Evolutionary conservation across 805 yeast genomes (phyloP).

Genomic region (Clavispora vitiphila): DNA sequence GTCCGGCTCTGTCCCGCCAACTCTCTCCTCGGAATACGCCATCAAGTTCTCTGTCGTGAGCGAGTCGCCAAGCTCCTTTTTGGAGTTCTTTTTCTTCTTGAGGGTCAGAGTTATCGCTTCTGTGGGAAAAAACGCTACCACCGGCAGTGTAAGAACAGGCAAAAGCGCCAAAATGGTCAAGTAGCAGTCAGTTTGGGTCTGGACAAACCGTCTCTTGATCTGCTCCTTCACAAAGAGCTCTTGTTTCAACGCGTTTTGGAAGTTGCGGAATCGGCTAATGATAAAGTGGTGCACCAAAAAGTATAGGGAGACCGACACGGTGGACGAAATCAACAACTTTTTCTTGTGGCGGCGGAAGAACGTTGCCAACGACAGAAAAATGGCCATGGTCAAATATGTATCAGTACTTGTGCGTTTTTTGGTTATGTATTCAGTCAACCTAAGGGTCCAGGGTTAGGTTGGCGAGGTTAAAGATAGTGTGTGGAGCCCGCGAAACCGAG

Average conservation of each 20-base stretch:
- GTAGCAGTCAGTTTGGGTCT: conserved; percentile 87
- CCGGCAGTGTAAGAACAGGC: conserved; percentile 68
- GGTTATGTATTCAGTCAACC: background rate
- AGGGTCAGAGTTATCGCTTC: conserved; percentile 68
- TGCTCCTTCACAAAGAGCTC: conserved; percentile 41
- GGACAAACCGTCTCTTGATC: conserved; percentile 77
- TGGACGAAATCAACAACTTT: conserved; percentile 29
- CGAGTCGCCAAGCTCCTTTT: conserved; percentile 35
- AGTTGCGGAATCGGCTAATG: conserved; percentile 32
- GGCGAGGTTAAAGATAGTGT: background rate
- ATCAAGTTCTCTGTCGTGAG: conserved; percentile 40
- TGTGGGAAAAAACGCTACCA: conserved; percentile 59
- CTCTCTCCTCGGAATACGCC: conserved; percentile 26
- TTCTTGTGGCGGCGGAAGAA: conserved; percentile 38
- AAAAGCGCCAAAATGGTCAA: conserved; percentile 77
- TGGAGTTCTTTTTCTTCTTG: conserved; percentile 48
- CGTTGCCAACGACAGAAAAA: conserved; percentile 35
- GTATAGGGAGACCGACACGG: conserved; percentile 32
- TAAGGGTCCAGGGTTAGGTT: background rate
- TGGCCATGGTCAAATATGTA: conserved; percentile 22
- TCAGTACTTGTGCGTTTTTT: background rate
- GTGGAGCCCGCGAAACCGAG: conserved; percentile 5
- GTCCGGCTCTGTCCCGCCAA: conserved; percentile 13
- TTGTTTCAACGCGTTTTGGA: conserved; percentile 36
- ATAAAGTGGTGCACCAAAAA: conserved; percentile 35